Conservation (phyloP, 2,329 filamentous ascomycete species). For the Penicillium palitans region DNA sequence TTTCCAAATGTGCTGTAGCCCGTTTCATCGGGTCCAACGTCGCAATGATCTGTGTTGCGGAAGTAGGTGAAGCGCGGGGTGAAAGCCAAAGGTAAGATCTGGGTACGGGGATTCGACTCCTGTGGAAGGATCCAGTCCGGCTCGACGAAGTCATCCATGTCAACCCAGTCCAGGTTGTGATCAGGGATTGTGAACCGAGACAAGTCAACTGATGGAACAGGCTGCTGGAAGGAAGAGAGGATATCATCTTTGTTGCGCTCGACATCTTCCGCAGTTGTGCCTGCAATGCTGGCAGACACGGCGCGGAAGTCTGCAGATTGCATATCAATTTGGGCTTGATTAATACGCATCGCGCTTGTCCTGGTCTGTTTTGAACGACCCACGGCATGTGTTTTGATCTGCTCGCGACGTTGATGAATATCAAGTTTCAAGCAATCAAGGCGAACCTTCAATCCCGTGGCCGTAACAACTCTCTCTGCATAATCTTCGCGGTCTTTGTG, state of each 20-base stretch:
- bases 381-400: constrained; percentile 79
- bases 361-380: constrained; percentile 73
- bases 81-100: constrained; percentile 87
- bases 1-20: constrained; percentile 87
- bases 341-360: constrained; percentile 92
- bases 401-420: constrained; percentile 88
- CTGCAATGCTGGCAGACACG: constrained; percentile 84
- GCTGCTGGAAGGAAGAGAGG: constrained; percentile 56
- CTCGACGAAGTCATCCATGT: constrained; percentile 99
- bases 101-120: constrained; percentile 86
- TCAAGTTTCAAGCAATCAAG: constrained; percentile 98
- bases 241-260: constrained; percentile 60
- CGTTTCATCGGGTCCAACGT: constrained; percentile 70
- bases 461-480: constrained; percentile 73
- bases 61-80: constrained; percentile 97
- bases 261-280: constrained; percentile 74
- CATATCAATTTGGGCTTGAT: constrained; percentile 89
- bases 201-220: constrained; percentile 58
- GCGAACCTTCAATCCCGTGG: constrained; percentile 93
- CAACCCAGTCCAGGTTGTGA: constrained; percentile 93
- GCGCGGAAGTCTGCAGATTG: constrained; percentile 89
- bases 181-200: constrained; percentile 95
- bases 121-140: constrained; percentile 93
- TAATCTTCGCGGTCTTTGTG: constrained; percentile 94
- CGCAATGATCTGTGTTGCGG: constrained; percentile 88